Evolutionary conservation across 768 basidiomycete species (phyloP), one percentile per base, ranked within the genome.

Genomic region (Mycena capillaripes): DNA sequence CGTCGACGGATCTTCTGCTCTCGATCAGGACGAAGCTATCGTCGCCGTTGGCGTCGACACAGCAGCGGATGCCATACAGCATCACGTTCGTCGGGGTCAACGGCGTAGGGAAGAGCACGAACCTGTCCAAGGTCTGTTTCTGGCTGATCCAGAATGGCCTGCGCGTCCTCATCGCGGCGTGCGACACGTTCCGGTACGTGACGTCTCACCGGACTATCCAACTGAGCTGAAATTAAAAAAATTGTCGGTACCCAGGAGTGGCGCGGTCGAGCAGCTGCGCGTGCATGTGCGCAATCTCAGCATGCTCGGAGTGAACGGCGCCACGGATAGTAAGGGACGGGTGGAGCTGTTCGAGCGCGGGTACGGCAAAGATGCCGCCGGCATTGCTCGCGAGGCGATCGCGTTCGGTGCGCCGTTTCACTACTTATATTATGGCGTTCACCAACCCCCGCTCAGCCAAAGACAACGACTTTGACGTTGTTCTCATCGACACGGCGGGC

Each of bases 301-400:
- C 67, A 93, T 93, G 92, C 86, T 99, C 34, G 86, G 87, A 3
- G 88, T 93, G 32, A 90, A 92, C 71, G 92, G 92, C 1, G 90
- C 91, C 7, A 84, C 87, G 1, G 88, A 89, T 72, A 93, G 90
- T 78, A 93, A 91, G 80, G 89, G 91, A 11, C 88, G 91, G 61
- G 95, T 99, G 40, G 98, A 99, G 83, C 85, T 99, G 56, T 99
- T 93, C 79, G 97, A 99, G 82, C 89, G 93, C 71, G 98, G 98
- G 2, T 99, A 99, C 80, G 98, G 98, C 3, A 99, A 98, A 83
- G 98, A 99, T 78, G 97, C 97, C n/a, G 97, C 98, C 29, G 95
- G 94, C 10, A 99, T 99, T 60, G 97, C 97, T 4, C 96, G 92
- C 81, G 97, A 99, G 79, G 97, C 98, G 29, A 95, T 99, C 65